Conservation (phyloP, 805 yeast species). For the Scheffersomyces spartinae region DNA sequence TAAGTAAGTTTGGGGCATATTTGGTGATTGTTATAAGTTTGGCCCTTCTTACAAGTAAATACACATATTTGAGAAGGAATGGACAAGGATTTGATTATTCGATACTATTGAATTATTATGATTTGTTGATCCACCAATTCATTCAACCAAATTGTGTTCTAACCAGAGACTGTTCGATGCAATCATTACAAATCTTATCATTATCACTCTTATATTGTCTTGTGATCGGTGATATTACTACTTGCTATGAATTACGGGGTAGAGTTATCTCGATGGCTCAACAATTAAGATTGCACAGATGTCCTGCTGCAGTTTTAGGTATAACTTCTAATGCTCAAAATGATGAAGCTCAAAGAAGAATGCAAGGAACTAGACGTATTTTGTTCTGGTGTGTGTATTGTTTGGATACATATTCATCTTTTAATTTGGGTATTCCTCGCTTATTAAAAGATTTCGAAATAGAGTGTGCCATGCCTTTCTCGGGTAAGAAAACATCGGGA, state of each 20-base stretch:
- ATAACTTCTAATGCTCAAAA: slow-evolving; percentile 24
- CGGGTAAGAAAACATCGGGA: slow-evolving; percentile 21
- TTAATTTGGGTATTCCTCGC: slow-evolving; percentile 75
- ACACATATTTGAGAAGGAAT: slow-evolving; percentile 6
- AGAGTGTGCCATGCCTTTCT: slow-evolving; percentile 76
- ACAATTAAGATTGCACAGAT: slow-evolving; percentile 72
- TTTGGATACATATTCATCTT: slow-evolving; percentile 63
- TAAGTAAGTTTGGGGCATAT: slow-evolving; percentile 47
- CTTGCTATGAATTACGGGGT: slow-evolving; percentile 68
- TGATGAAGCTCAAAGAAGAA: slow-evolving; percentile 42
- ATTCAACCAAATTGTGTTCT: slow-evolving; percentile 46
- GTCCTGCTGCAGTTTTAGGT: slow-evolving; percentile 78
- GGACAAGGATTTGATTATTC: not conserved
- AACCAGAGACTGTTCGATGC: slow-evolving; percentile 49
- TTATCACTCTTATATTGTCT: slow-evolving; percentile 62
- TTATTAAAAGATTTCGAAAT: slow-evolving; percentile 69
- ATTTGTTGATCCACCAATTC: slow-evolving; percentile 49
- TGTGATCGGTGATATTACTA: slow-evolving; percentile 60
- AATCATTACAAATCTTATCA: slow-evolving; percentile 57
- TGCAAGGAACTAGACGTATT: slow-evolving; percentile 74
- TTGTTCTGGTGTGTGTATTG: slow-evolving; percentile 78
- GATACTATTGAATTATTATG: slow-evolving; percentile 34
- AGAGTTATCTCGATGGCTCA: slow-evolving; percentile 74
- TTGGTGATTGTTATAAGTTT: slow-evolving; percentile 38
- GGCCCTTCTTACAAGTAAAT: slow-evolving; percentile 33